These are phyloP conservation scores for Neoboletus magnificus DNA, from an alignment of 768 basidiomycete genomes.

Conservation along the genomic window DNA sequence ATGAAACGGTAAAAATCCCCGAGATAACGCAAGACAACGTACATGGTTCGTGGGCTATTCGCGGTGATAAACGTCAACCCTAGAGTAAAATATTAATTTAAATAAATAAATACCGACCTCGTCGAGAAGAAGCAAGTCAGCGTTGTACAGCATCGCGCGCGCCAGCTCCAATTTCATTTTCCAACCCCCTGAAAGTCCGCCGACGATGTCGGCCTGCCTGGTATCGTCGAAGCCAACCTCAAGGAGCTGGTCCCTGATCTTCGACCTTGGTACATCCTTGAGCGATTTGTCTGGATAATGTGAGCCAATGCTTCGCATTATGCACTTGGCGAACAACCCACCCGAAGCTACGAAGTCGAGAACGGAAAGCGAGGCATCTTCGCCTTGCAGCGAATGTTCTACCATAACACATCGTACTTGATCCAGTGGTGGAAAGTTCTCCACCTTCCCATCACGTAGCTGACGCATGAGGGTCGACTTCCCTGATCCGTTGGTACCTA, in stretches of 20 bases:
- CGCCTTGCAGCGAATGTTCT: constrained; percentile 93
- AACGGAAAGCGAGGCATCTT: constrained; percentile 78
- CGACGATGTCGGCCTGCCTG: constrained; percentile 81
- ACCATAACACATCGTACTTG: constrained; percentile 93
- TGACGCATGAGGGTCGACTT: constrained; percentile 97
- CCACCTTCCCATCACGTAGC: constrained; percentile 90
- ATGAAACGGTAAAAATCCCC: constrained; percentile 15
- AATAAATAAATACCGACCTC: constrained; percentile 49
- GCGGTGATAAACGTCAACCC: constrained; percentile 24
- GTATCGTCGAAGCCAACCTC: constrained; percentile 91
- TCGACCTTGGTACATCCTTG: constrained; percentile 53
- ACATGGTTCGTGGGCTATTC: constrained; percentile 87
- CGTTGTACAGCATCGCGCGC: constrained; percentile 95
- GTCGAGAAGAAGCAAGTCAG: constrained; percentile 79
- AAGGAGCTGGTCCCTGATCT: constrained; percentile 73
- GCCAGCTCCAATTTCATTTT: constrained; percentile 99
- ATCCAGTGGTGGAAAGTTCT: constrained; percentile 90
- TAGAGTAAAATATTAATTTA: constrained; percentile 19
- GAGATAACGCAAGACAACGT: constrained; percentile 32
- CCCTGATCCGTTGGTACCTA: constrained; percentile 94
- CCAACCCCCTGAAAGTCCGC: constrained; percentile 94
- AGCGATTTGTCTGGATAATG: constrained; percentile 61
- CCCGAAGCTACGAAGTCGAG: constrained; percentile 89
- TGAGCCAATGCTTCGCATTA: constrained; percentile 1
- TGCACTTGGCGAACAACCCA: constrained; percentile 32